Base-by-base conservation (phyloP, 768 basidiomycete genomes). In the Pleurotus pulmonarius region DNA sequence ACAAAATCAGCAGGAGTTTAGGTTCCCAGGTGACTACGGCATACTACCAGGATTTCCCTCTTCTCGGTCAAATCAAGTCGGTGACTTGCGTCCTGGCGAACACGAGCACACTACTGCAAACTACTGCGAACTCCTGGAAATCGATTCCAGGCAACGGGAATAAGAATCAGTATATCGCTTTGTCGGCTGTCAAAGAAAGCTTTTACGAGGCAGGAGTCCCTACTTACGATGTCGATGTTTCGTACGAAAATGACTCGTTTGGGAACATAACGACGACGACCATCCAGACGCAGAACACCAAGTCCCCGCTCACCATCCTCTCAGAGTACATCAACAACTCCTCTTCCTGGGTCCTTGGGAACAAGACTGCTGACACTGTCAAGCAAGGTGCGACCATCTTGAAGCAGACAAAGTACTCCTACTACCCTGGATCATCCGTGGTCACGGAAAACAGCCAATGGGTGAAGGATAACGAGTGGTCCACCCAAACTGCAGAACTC, bases 241-340 rank as follows among this genome's bases (percentile, higher is more conserved):
- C 51, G 12, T 53, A 40, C 24, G 18, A 11, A 20, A 53, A 53
- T 22, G 51, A 53, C 39, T 8, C 13, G 12, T 53, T 18, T 38
- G 51, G 51, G 18, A 53, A 53, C 39, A 41, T 53, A 16, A 53
- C 39, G 37, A 16, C 51, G 15, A 53, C 51, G n/a, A 53, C 38
- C 8, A 39, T 53, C 16, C 51, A 41, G 15, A 40, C 51, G 8
- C 39, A 16, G 34, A 53, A 2, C 39, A 53, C 3, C 51, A 20
- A n/a, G 22, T 12, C n/a, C 15, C 51, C 49, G 4, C 49, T 53
- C 15, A 25, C 13, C 39, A 53, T 53, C 51, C 34, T 37, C 22
- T n/a, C 51, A 11, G n/a, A 53, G 51, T 53, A 53, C 18, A n/a
- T 20, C 3, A 53, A 53, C 41, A 18, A n/a, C 11, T 24, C 51